A percentile compares a stretch with the other conserved stretches of the same genome.
phyloP scores from a whole-genome alignment of 169 alveolate genomes.

The Babesia bigemina region DNA sequence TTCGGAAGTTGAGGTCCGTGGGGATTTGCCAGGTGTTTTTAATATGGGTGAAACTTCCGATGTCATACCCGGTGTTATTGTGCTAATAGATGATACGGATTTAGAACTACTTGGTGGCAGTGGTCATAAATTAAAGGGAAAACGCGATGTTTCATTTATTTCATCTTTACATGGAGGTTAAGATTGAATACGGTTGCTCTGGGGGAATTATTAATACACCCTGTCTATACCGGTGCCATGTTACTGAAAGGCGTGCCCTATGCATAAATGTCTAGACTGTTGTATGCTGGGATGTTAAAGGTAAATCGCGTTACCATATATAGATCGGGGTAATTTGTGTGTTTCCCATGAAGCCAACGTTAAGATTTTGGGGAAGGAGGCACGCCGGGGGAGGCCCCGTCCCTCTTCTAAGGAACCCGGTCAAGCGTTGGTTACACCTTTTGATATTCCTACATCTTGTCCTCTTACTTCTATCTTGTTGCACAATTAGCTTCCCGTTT shows the following conservation, averaged over 20 bases:
- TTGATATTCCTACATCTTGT: conserved; percentile 59
- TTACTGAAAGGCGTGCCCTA: not conserved
- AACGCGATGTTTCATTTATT: conserved; percentile 87
- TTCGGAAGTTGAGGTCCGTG: conserved; percentile 60
- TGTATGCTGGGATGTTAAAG: not conserved
- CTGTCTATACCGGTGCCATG: not conserved
- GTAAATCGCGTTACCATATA: too few species aligned
- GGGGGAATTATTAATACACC: not conserved
- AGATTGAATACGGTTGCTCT: not conserved
- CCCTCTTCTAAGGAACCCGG: conserved; percentile 74
- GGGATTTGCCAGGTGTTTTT: conserved; percentile 46
- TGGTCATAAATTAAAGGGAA: conserved; percentile 76
- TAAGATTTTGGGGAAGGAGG: conserved; percentile 56
- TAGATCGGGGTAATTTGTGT: not conserved
- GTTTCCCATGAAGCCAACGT: conserved; percentile 2
- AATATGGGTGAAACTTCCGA: conserved; percentile 36
- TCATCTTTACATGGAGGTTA: conserved; percentile 97
- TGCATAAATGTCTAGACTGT: not conserved
- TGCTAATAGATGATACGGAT: conserved; percentile 91
- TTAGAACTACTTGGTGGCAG: conserved; percentile 92
- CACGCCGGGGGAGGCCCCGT: conserved; percentile 75
- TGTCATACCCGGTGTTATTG: conserved; percentile 90
- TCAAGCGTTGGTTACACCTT: conserved; percentile 68
- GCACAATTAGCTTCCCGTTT: conserved; percentile 67
- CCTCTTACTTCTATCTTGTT: conserved; percentile 61